A percentile compares a stretch with the other conserved stretches of the same genome.
Evolutionary conservation across 768 basidiomycete species (phyloP).

Genomic region (Mycena belliarum): DNA sequence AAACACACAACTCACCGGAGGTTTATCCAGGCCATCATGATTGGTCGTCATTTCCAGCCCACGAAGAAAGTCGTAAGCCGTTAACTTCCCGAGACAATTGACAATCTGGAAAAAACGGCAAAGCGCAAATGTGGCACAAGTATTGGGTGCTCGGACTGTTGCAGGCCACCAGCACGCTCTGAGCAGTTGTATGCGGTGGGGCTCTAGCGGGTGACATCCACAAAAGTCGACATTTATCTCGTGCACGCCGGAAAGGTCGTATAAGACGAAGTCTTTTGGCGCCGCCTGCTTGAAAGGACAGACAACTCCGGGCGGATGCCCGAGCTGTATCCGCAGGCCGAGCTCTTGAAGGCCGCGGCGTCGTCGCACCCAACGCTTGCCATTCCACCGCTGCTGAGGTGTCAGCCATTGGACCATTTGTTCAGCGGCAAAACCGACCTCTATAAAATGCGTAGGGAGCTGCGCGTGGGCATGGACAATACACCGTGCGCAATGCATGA

Average conservation of each 20-base stretch:
- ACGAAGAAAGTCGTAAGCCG: conserved; percentile 16
- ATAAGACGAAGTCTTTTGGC: conserved; percentile 1
- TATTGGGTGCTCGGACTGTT: conserved; percentile 3
- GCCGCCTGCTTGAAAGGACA: background rate
- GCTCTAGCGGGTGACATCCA: background rate
- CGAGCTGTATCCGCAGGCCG: background rate
- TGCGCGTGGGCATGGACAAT: background rate
- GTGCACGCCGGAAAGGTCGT: conserved; percentile 15
- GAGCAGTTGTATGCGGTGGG: conserved; percentile 8
- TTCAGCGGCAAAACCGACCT: background rate
- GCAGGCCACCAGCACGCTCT: conserved; percentile 17
- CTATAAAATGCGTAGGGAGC: background rate
- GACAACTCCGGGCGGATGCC: background rate
- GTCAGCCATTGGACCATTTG: no score
- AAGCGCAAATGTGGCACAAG: conserved; percentile 10
- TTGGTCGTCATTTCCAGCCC: background rate
- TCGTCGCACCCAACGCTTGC: background rate
- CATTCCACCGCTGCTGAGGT: conserved; percentile 8
- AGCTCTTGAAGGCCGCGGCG: background rate
- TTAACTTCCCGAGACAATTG: conserved; percentile 16
- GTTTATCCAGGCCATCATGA: conserved; percentile 4
- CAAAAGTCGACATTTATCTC: conserved; percentile 14
- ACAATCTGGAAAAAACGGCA: conserved; percentile 14
- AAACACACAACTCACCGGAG: background rate
- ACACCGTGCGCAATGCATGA: background rate